These are phyloP conservation scores for Candida tropicalis DNA, from an alignment of 1,139 yeast species.

Conservation along the genomic window DNA sequence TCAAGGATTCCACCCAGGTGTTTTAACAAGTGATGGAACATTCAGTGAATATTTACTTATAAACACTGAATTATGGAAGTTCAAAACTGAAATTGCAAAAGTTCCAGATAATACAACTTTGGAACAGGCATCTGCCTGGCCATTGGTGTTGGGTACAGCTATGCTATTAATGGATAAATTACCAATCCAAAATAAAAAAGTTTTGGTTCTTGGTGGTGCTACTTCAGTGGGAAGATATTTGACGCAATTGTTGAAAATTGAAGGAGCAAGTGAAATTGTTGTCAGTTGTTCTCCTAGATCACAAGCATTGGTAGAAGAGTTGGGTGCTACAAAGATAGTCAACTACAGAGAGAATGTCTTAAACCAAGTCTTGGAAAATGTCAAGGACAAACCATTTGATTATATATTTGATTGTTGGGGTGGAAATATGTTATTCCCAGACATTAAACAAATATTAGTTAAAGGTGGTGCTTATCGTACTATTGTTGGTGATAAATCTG, in stretches of 20 bases:
- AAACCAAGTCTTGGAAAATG: constrained; percentile 25
- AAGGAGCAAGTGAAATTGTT: constrained; percentile 47
- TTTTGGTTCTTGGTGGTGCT: constrained; percentile 71
- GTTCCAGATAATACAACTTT: constrained; percentile 51
- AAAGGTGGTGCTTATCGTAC: constrained; percentile 49
- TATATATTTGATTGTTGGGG: constrained; percentile 33
- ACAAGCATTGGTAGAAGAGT: constrained; percentile 37
- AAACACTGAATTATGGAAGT: constrained; percentile 21
- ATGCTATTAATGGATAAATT: constrained; percentile 34
- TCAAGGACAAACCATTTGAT: constrained; percentile 27
- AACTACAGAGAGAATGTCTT: constrained; percentile 42
- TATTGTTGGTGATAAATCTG: constrained; percentile 41
- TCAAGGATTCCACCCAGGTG: constrained; percentile 51
- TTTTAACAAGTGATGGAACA: constrained; percentile 52
- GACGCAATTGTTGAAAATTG: constrained; percentile 56
- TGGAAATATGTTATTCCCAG: constrained; percentile 22
- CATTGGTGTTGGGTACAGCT: constrained; percentile 61
- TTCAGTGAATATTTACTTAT: constrained; percentile 44
- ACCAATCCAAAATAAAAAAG: constrained; percentile 21
- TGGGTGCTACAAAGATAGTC: constrained; percentile 55
- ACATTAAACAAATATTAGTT: constrained; percentile 29
- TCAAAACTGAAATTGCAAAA: constrained; percentile 38
- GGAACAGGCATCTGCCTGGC: constrained; percentile 61
- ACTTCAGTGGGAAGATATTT: constrained; percentile 66
- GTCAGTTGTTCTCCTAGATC: constrained; percentile 39